Percentiles rank a stretch among this genome's conserved stretches.
These are phyloP conservation scores for Trebouxia gelatinosa DNA, from an alignment of 163 green algal species.

Conservation along the genomic window DNA sequence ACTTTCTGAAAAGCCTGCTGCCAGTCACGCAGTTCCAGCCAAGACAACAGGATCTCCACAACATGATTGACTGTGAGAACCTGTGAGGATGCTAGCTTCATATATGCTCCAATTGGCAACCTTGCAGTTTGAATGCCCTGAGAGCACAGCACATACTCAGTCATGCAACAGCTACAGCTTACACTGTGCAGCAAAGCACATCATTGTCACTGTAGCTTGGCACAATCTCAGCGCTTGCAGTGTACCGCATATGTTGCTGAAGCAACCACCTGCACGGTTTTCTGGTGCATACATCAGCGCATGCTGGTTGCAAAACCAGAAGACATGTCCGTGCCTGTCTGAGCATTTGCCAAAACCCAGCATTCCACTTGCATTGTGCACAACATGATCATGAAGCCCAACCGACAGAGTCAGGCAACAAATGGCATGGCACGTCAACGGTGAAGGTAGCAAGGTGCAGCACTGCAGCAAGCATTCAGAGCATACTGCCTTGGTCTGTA, in stretches of 20 bases:
- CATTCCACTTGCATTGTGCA: too few species aligned
- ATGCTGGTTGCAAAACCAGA: background rate
- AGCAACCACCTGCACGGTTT: background rate
- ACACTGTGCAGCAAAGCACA: background rate
- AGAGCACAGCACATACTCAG: background rate
- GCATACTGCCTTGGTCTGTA: background rate
- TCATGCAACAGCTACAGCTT: background rate
- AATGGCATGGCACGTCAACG: too few species aligned
- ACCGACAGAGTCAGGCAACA: too few species aligned
- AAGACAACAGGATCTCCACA: conserved; percentile 55
- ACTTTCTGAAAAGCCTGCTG: conserved; percentile 43
- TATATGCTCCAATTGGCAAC: conserved; percentile 71
- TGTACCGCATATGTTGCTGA: background rate
- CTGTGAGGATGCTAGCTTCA: conserved; percentile 51
- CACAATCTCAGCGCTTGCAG: background rate
- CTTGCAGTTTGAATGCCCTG: conserved; percentile 69
- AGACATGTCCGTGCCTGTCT: background rate
- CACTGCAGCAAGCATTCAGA: background rate
- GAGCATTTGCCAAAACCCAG: background rate
- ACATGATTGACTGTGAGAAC: conserved; percentile 70
- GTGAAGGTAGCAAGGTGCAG: too few species aligned
- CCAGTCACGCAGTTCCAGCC: conserved; percentile 54
- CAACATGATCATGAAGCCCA: too few species aligned
- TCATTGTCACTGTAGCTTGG: background rate
- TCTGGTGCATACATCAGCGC: background rate